phyloP scores from a whole-genome alignment of 768 basidiomycete genomes.

The Phylloporus sp. region DNA sequence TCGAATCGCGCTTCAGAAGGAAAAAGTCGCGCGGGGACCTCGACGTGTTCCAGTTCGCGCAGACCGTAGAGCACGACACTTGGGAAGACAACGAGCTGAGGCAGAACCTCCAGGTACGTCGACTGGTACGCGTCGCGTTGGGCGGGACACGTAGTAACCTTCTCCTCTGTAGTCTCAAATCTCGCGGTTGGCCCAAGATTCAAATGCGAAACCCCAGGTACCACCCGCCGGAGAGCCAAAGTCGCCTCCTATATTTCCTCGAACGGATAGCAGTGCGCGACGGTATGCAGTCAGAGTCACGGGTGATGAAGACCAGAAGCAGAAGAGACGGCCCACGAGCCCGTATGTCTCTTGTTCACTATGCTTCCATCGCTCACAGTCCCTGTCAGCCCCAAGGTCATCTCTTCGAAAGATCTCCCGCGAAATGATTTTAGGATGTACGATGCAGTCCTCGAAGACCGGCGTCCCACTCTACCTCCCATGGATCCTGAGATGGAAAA shows the following conservation, averaged over 20 bases:
- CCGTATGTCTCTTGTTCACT: conserved; percentile 35
- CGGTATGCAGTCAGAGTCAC: conserved; percentile 47
- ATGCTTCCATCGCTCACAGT: background rate
- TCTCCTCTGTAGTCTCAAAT: conserved; percentile 47
- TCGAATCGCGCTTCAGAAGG: conserved; percentile 56
- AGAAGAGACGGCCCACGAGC: conserved; percentile 33
- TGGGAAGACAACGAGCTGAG: conserved; percentile 62
- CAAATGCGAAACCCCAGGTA: conserved; percentile 15
- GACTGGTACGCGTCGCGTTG: background rate
- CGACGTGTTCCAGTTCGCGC: conserved; percentile 77
- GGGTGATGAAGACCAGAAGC: conserved; percentile 8
- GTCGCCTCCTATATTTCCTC: conserved; percentile 12
- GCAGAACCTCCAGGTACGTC: conserved; percentile 59
- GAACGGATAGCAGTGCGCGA: conserved; percentile 37
- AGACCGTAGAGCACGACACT: conserved; percentile 65
- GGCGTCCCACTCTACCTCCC: conserved; percentile 26
- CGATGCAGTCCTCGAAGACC: conserved; percentile 56
- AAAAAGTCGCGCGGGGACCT: conserved; percentile 56
- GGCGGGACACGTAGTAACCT: background rate
- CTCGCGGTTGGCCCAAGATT: conserved; percentile 47
- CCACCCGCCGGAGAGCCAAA: conserved; percentile 12
- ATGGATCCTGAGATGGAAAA: conserved; percentile 68
- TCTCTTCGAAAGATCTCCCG: conserved; percentile 47
- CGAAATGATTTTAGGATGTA: conserved; percentile 60
- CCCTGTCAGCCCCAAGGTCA: conserved; percentile 48